Evolutionary conservation across 495 filamentous ascomycete species (phyloP).

Genomic region (Evansstolkia leycettana): DNA sequence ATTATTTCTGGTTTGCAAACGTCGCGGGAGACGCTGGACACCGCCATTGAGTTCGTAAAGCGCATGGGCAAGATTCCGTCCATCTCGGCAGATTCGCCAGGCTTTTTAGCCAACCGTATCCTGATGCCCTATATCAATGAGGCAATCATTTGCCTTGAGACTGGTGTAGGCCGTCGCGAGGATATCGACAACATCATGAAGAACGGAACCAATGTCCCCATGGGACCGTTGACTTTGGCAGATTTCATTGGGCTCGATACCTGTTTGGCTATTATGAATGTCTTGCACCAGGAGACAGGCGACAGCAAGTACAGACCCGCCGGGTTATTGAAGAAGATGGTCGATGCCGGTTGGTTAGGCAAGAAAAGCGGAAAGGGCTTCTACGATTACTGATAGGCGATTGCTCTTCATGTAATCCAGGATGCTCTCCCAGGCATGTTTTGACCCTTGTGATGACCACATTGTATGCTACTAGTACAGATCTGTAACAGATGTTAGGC

Average conservation of each 20-base stretch:
- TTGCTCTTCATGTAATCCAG: too few relatives aligned
- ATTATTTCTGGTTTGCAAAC: slow-evolving; percentile 94
- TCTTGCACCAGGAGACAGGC: slow-evolving; percentile 80
- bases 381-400: slow-evolving; percentile 56
- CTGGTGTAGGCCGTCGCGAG: slow-evolving; percentile 72
- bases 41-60: slow-evolving; percentile 76
- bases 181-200: slow-evolving; percentile 98
- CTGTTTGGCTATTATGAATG: slow-evolving; percentile 94
- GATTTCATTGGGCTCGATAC: slow-evolving; percentile 98
- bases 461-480: slow-evolving; percentile 12
- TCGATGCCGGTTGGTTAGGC: slow-evolving; percentile 93
- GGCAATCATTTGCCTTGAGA: slow-evolving; percentile 92
- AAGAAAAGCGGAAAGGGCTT: slow-evolving; percentile 98
- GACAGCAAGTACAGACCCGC: slow-evolving; percentile 91
- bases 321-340: slow-evolving; percentile 82
- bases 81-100: slow-evolving; percentile 75
- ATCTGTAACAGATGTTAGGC: too few relatives aligned
- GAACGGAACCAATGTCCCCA: slow-evolving; percentile 96
- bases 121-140: slow-evolving; percentile 99
- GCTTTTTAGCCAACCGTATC: slow-evolving; percentile 93
- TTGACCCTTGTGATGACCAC: slow-evolving; percentile 7
- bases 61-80: slow-evolving; percentile 90
- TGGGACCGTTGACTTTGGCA: slow-evolving; percentile 87
- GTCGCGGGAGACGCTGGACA: slow-evolving; percentile 63
- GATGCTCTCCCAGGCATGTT: background rate